Conservation (phyloP, 768 basidiomycete genomes). For the Chalciporus pseudorubinellus region DNA sequence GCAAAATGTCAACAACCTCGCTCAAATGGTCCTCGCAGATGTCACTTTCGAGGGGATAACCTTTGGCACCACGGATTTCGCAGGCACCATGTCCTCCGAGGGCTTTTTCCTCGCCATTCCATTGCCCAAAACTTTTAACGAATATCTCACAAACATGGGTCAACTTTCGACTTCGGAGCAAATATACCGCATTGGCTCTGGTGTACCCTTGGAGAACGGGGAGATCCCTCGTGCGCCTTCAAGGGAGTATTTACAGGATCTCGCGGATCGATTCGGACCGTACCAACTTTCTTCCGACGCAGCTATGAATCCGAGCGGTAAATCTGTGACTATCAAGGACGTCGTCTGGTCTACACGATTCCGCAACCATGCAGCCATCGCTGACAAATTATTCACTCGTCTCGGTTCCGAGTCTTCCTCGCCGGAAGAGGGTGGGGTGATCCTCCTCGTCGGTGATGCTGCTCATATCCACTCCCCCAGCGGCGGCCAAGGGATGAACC, state of each 20-base stretch:
- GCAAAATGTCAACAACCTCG: conserved; percentile 26
- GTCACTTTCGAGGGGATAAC: conserved; percentile 27
- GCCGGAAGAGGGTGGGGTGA: conserved; percentile 8
- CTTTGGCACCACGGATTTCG: not conserved
- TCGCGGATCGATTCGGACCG: conserved; percentile 41
- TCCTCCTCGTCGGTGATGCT: conserved; percentile 44
- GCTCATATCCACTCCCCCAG: conserved; percentile 55
- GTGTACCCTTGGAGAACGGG: conserved; percentile 35
- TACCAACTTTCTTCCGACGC: conserved; percentile 34
- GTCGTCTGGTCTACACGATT: conserved; percentile 48
- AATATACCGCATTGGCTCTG: conserved; percentile 40
- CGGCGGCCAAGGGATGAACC: conserved; percentile 61
- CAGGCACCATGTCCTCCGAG: conserved; percentile 12
- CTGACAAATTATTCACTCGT: conserved; percentile 38
- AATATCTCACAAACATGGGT: conserved; percentile 11
- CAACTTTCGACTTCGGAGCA: not conserved
- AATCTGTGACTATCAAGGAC: conserved; percentile 35
- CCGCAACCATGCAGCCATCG: conserved; percentile 45
- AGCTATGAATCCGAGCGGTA: conserved; percentile 28
- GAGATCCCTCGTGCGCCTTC: conserved; percentile 34
- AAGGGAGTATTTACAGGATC: conserved; percentile 40
- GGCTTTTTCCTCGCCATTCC: conserved; percentile 37
- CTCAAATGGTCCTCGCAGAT: conserved; percentile 46
- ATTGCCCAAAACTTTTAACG: conserved; percentile 28
- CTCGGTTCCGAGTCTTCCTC: conserved; percentile 12